Conservation (phyloP, 148 eudicot genomes). For the Silene latifolia region DNA sequence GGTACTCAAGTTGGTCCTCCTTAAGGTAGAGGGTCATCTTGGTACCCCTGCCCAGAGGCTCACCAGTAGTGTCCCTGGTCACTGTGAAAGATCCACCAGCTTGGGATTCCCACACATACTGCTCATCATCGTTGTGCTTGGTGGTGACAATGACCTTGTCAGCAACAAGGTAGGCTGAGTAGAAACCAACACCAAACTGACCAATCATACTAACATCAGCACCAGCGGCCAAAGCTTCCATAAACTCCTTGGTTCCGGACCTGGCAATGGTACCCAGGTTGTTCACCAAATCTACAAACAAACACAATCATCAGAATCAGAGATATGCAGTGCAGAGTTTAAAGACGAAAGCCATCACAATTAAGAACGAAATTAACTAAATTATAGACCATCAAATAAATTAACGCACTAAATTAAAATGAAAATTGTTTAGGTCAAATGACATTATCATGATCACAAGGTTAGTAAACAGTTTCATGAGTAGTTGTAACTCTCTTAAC, state of each 20-base stretch:
- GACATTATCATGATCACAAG: no score
- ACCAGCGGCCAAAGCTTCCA: slow-evolving; percentile 86
- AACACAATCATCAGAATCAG: background rate
- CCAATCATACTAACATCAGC: slow-evolving; percentile 89
- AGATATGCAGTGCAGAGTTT: background rate
- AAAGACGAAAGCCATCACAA: background rate
- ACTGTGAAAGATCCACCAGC: slow-evolving; percentile 83
- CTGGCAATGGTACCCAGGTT: slow-evolving; percentile 75
- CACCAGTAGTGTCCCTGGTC: slow-evolving; percentile 68
- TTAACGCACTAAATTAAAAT: no score
- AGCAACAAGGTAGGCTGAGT: slow-evolving; percentile 75
- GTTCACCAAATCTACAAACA: slow-evolving; percentile 64
- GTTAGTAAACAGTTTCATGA: no score
- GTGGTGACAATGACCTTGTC: slow-evolving; percentile 77
- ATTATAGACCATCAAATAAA: no score
- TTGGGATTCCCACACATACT: slow-evolving; percentile 72
- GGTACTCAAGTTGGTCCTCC: slow-evolving; percentile 83
- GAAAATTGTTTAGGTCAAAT: no score
- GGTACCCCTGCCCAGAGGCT: slow-evolving; percentile 69
- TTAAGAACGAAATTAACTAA: background rate
- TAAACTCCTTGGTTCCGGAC: slow-evolving; percentile 77
- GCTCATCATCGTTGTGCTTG: slow-evolving; percentile 80
- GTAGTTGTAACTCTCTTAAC: no score
- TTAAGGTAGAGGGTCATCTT: slow-evolving; percentile 65
- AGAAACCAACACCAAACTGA: slow-evolving; percentile 75